Conservation (phyloP, 345 rosid genomes). For the Rhodamnia rubescens region DNA sequence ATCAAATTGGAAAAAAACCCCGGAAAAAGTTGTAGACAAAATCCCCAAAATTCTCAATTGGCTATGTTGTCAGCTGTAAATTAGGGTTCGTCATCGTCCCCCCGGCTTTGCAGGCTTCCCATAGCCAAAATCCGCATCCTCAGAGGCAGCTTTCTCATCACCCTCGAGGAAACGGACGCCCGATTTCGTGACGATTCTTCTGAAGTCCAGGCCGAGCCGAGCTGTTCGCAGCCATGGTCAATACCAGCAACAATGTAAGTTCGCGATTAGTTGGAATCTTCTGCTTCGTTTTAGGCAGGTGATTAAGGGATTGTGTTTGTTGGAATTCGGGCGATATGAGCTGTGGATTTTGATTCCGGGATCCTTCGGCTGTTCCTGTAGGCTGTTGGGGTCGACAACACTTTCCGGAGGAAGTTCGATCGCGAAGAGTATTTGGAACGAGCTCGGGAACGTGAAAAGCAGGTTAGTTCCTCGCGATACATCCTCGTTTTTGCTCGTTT, state of each 20-base stretch:
- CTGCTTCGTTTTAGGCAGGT: background rate
- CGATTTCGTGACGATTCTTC: background rate
- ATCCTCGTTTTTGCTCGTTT: background rate
- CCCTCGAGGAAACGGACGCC: background rate
- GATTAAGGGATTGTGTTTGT: background rate
- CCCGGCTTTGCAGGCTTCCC: background rate
- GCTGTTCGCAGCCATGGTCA: conserved; percentile 4
- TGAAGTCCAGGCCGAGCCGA: background rate
- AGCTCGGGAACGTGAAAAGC: conserved; percentile 83
- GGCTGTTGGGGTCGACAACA: conserved; percentile 69
- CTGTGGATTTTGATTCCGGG: background rate
- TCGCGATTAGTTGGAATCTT: background rate
- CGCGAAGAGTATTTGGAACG: conserved; percentile 70
- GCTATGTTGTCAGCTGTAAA: background rate
- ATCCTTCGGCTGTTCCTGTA: conserved; percentile 4
- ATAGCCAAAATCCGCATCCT: background rate
- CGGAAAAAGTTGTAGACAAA: too few species aligned
- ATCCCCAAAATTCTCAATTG: background rate
- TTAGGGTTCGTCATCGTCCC: background rate
- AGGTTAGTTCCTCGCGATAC: conserved; percentile 18
- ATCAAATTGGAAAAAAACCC: too few species aligned
- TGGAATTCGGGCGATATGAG: background rate
- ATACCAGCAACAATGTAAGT: conserved; percentile 35
- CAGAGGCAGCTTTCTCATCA: background rate
- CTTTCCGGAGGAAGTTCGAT: conserved; percentile 79